Conservation (phyloP, 495 filamentous ascomycete species). For the Cercophora sp. region DNA sequence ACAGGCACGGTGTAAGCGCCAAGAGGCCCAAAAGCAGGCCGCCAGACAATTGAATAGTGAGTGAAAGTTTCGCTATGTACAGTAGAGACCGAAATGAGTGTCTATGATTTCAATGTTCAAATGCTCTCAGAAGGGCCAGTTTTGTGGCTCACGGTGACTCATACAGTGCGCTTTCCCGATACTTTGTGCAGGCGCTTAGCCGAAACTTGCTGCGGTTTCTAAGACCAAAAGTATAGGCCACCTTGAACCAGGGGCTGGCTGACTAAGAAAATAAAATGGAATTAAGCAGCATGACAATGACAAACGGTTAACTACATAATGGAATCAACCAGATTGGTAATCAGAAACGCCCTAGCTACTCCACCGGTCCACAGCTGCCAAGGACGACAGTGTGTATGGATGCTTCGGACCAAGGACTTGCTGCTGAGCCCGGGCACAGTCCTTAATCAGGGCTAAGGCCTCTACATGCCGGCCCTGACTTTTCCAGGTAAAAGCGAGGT, state of each 20-base stretch:
- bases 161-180: background rate
- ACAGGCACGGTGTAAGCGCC: too few relatives aligned
- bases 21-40: too few relatives aligned
- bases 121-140: too few relatives aligned
- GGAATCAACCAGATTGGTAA: background rate
- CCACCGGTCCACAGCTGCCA: background rate
- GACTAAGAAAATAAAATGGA: too few relatives aligned
- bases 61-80: too few relatives aligned
- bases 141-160: background rate
- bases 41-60: too few relatives aligned
- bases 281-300: too few relatives aligned
- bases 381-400: conserved; percentile 6
- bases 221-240: too few relatives aligned
- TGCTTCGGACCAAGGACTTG: conserved; percentile 6
- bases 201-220: background rate
- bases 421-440: conserved; percentile 10
- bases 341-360: background rate
- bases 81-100: conserved; percentile 2
- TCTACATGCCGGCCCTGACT: conserved; percentile 7
- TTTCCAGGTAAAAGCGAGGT: conserved; percentile 8
- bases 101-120: background rate
- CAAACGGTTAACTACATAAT: background rate
- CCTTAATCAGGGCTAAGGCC: conserved; percentile 13
- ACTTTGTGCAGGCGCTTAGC: background rate
- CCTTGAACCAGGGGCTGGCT: too few relatives aligned